A percentile compares a stretch with the other conserved stretches of the same genome.
Conservation (phyloP, 345 rosid genomes). For the Aegle marmelos region DNA sequence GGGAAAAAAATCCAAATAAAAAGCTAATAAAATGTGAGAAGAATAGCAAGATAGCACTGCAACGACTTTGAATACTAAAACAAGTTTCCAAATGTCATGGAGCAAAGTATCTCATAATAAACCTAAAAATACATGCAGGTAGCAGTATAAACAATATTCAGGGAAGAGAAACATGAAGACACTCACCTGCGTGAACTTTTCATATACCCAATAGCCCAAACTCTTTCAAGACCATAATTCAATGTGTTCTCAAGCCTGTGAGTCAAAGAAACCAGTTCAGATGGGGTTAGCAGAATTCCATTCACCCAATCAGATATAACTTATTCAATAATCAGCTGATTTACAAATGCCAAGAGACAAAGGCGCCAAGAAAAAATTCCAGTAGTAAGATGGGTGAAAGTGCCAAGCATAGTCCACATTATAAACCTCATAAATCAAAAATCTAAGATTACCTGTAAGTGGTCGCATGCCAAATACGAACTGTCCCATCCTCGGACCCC, state of each 20-base stretch:
- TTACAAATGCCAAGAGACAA: neutral
- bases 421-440: neutral
- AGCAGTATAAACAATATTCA: neutral
- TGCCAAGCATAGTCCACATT: neutral
- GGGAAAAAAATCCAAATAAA: neutral
- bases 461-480: slow-evolving; percentile 89
- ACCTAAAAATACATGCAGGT: neutral
- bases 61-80: neutral
- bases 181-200: slow-evolving; percentile 90
- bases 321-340: neutral
- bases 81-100: neutral
- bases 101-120: neutral
- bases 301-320: neutral
- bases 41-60: neutral
- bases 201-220: slow-evolving; percentile 91
- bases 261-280: slow-evolving; percentile 10
- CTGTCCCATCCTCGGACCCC: slow-evolving; percentile 97
- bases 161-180: slow-evolving; percentile 2
- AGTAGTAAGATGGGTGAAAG: neutral
- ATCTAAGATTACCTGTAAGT: slow-evolving; percentile 60
- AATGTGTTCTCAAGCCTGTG: slow-evolving; percentile 77
- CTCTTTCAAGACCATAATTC: slow-evolving; percentile 97
- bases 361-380: neutral
- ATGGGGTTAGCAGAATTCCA: neutral
- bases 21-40: neutral